Evolutionary conservation across 352 stramenopile genomes (phyloP).

Genomic region (Phytophthora vignae): DNA sequence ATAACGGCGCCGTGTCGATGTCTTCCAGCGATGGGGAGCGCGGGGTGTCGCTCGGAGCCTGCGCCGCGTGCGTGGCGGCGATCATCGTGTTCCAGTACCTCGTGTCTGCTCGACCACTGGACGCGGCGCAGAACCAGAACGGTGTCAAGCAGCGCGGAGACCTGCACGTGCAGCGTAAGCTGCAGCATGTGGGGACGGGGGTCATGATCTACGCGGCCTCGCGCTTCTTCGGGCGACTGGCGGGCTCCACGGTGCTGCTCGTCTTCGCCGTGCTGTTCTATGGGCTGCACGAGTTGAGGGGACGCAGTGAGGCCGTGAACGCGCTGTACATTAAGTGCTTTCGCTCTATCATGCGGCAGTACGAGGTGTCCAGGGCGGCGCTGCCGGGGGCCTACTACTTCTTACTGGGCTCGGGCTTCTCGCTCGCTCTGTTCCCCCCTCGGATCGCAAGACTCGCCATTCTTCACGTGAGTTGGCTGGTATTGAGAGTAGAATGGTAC

Average conservation of each 20-base stretch:
- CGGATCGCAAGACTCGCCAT: constrained; percentile 58
- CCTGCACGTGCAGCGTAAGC: constrained; percentile 57
- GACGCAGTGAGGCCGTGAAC: constrained; percentile 38
- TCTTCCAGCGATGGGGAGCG: constrained; percentile 2
- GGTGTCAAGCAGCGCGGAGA: constrained; percentile 31
- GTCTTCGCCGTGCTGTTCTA: constrained; percentile 48
- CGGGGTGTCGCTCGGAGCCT: constrained; percentile 23
- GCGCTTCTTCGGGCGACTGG: constrained; percentile 28
- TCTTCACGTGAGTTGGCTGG: constrained; percentile 51
- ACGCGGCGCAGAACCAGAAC: neutral
- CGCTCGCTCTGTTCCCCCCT: constrained; percentile 46
- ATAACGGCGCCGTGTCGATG: constrained; percentile 14
- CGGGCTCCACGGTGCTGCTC: constrained; percentile 39
- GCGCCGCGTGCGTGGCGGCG: constrained; percentile 27
- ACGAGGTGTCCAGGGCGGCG: constrained; percentile 45
- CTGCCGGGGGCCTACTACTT: constrained; percentile 74
- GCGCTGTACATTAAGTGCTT: constrained; percentile 53
- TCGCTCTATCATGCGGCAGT: constrained; percentile 48
- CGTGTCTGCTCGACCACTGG: constrained; percentile 23
- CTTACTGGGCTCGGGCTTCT: constrained; percentile 53
- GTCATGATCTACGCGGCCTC: constrained; percentile 55
- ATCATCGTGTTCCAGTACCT: constrained; percentile 56
- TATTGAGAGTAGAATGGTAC: too few species aligned
- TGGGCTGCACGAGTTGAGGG: constrained; percentile 43
- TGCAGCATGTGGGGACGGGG: constrained; percentile 60